Conservation (phyloP, 371 early-diverging fungal species). For the Coemansia sp. region DNA sequence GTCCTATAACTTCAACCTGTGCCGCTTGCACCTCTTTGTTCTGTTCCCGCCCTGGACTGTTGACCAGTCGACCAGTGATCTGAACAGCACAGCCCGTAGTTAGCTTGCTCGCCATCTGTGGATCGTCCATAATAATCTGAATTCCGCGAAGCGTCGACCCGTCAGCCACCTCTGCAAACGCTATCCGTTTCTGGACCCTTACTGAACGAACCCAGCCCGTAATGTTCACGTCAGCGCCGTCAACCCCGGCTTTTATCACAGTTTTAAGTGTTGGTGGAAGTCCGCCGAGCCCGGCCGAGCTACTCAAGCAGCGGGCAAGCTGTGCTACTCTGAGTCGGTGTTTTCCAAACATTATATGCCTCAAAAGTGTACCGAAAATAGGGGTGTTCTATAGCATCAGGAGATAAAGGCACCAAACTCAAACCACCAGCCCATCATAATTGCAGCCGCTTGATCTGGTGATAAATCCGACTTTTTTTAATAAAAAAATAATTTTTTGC, state of each 20-base stretch:
- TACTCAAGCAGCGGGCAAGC: not conserved
- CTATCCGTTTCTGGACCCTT: constrained; percentile 71
- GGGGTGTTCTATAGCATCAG: not conserved
- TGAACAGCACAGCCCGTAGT: constrained; percentile 71
- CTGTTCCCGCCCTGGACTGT: constrained; percentile 73
- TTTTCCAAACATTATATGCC: not conserved
- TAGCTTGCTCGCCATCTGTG: constrained; percentile 55
- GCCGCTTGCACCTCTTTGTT: constrained; percentile 69
- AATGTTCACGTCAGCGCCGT: constrained; percentile 52
- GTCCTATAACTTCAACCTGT: constrained; percentile 61
- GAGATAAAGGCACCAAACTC: too few relatives aligned
- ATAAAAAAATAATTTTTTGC: not conserved
- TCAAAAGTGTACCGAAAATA: constrained; percentile 8
- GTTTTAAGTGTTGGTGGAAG: constrained; percentile 28
- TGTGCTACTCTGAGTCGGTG: not conserved
- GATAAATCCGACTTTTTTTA: not conserved
- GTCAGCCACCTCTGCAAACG: constrained; percentile 76
- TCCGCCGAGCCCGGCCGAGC: not conserved
- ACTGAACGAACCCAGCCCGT: constrained; percentile 84
- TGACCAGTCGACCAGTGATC: constrained; percentile 61
- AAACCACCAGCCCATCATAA: too few relatives aligned
- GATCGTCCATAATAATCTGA: constrained; percentile 66
- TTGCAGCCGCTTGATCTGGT: not conserved
- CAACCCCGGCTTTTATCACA: constrained; percentile 12
- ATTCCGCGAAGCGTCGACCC: constrained; percentile 70